Evolutionary conservation across 441 rosid species (phyloP).

Genomic region (Brassica balearica): DNA sequence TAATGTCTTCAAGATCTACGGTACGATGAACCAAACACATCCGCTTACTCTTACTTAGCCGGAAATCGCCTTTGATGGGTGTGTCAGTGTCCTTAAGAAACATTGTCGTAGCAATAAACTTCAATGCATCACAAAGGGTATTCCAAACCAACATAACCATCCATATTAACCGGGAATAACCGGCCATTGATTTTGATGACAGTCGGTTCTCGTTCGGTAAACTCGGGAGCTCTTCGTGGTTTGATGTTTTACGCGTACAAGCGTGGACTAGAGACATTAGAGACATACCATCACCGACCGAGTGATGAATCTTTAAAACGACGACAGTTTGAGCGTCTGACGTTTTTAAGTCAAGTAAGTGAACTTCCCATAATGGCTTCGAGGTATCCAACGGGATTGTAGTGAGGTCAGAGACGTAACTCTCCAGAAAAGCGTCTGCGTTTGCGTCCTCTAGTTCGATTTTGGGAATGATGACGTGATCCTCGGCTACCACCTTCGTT

Average conservation of each 20-base stretch:
- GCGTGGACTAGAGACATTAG: conserved; percentile 55
- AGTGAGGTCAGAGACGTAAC: conserved; percentile 46
- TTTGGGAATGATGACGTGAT: conserved; percentile 34
- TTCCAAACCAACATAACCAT: conserved; percentile 42
- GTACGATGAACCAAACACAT: conserved; percentile 48
- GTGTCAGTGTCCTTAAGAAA: conserved; percentile 53
- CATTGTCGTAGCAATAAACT: conserved; percentile 48
- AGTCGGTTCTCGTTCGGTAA: conserved; percentile 21
- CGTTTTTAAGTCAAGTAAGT: conserved; percentile 48
- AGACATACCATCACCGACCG: conserved; percentile 52
- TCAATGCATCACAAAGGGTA: conserved; percentile 46
- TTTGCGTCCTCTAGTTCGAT: conserved; percentile 15
- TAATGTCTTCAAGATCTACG: conserved; percentile 50
- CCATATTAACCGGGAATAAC: conserved; percentile 22
- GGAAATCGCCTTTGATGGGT: conserved; percentile 53
- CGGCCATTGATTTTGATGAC: conserved; percentile 4
- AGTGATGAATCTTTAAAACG: conserved; percentile 50
- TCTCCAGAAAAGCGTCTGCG: conserved; percentile 46
- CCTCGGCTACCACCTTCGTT: conserved; percentile 44
- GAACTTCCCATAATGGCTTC: conserved; percentile 56
- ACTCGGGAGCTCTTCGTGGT: conserved; percentile 47
- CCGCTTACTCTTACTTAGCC: conserved; percentile 30
- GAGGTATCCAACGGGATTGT: conserved; percentile 46
- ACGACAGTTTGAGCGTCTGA: conserved; percentile 46
- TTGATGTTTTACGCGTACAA: conserved; percentile 45